Evolutionary conservation across 176 grass and related monocot species (phyloP).

Genomic region (Avena atlantica): DNA sequence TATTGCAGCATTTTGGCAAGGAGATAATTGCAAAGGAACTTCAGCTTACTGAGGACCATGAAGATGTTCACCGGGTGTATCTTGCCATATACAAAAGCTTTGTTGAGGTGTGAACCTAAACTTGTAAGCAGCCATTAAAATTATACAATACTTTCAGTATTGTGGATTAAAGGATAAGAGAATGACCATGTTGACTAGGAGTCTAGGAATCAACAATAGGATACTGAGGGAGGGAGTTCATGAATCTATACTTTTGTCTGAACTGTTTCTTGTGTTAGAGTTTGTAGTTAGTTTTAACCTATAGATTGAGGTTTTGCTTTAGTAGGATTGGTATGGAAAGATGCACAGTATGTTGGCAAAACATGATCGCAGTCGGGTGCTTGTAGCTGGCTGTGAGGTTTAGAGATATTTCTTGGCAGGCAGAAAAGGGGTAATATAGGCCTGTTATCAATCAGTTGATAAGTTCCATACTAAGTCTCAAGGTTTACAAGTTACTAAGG

Average conservation of each 20-base stretch:
- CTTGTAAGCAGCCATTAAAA: background rate
- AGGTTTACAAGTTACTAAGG: conserved; percentile 6
- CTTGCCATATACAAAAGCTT: conserved; percentile 97
- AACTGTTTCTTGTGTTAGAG: background rate
- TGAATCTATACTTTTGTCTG: background rate
- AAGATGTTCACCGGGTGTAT: conserved; percentile 87
- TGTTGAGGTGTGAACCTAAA: conserved; percentile 66
- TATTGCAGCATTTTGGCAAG: conserved; percentile 86
- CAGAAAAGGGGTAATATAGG: background rate
- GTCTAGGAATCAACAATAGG: background rate
- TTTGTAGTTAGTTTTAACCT: background rate
- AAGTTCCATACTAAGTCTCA: background rate
- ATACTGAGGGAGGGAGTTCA: background rate
- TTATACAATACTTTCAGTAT: background rate
- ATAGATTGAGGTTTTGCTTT: background rate
- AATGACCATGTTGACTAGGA: background rate
- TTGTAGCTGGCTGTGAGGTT: background rate
- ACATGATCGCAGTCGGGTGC: background rate
- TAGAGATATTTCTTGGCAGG: background rate
- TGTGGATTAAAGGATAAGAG: background rate
- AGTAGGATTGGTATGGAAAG: background rate
- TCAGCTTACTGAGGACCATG: conserved; percentile 71
- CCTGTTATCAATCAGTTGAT: background rate
- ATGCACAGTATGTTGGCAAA: conserved; percentile 20
- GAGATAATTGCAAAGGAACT: conserved; percentile 99